A percentile compares a stretch with the other conserved stretches of the same genome.
Conservation (phyloP, 352 stramenopile species). For the Globisporangium apiculatum region DNA sequence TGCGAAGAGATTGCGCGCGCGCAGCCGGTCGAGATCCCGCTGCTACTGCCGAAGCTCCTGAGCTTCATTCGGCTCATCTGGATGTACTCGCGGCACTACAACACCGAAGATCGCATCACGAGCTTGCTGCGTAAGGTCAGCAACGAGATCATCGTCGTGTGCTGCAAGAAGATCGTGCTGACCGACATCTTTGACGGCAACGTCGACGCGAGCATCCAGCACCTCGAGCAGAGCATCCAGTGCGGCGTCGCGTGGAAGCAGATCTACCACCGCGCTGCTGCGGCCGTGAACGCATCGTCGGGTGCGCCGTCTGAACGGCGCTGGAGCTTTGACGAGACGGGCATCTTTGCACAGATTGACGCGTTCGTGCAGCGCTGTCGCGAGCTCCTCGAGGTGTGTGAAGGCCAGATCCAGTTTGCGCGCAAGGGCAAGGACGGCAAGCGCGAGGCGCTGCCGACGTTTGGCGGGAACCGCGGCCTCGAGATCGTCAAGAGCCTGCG, state of each 20-base stretch:
- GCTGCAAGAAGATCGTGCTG: slow-evolving; percentile 85
- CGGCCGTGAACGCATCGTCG: slow-evolving; percentile 51
- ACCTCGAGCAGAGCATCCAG: slow-evolving; percentile 89
- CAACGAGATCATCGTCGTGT: slow-evolving; percentile 92
- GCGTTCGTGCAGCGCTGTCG: slow-evolving; percentile 94
- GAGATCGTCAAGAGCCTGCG: slow-evolving; percentile 91
- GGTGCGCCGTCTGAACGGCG: slow-evolving; percentile 37
- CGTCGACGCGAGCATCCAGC: slow-evolving; percentile 81
- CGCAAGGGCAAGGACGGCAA: slow-evolving; percentile 72
- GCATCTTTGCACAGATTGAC: slow-evolving; percentile 95
- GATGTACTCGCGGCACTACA: slow-evolving; percentile 92
- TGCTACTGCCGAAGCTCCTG: slow-evolving; percentile 88
- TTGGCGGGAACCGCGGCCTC: slow-evolving; percentile 88
- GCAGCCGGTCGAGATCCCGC: slow-evolving; percentile 84
- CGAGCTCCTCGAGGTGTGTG: slow-evolving; percentile 93
- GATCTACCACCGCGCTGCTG: slow-evolving; percentile 65
- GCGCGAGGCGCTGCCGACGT: slow-evolving; percentile 71
- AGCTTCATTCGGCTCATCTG: slow-evolving; percentile 93
- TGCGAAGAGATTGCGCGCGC: slow-evolving; percentile 86
- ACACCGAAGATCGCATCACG: slow-evolving; percentile 91
- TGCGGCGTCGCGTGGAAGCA: slow-evolving; percentile 92
- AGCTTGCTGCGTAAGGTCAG: slow-evolving; percentile 91
- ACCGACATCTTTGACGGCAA: slow-evolving; percentile 92
- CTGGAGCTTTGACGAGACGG: slow-evolving; percentile 92
- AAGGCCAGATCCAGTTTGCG: slow-evolving; percentile 94